phyloP scores from a whole-genome alignment of 768 basidiomycete genomes.

The Lentinula edodes region DNA sequence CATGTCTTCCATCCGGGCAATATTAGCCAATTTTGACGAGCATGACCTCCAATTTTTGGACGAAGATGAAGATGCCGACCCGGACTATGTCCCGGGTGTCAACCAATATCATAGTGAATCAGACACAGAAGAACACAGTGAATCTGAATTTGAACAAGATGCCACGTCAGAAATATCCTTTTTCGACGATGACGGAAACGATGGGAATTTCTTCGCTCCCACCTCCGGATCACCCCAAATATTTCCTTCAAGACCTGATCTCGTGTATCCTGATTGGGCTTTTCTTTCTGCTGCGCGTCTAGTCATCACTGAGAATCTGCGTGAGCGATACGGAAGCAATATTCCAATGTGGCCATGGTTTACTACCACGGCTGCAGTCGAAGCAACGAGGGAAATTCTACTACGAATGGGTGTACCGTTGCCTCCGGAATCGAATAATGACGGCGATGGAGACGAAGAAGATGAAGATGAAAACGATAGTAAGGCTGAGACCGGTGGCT shows the following conservation, averaged over 20 bases:
- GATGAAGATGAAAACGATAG: not conserved
- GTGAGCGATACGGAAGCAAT: not conserved
- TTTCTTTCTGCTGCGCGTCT: slow-evolving; percentile 47
- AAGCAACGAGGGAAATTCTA: slow-evolving; percentile 2
- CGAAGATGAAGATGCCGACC: slow-evolving; percentile 10
- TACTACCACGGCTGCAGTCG: not conserved
- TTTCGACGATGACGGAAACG: slow-evolving; percentile 7
- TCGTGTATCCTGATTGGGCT: slow-evolving; percentile 42
- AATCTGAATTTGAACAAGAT: slow-evolving; percentile 15
- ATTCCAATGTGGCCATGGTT: slow-evolving; percentile 6
- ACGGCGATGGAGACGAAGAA: not conserved
- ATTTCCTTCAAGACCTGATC: slow-evolving; percentile 17
- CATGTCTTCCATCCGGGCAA: not conserved
- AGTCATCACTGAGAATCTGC: slow-evolving; percentile 46
- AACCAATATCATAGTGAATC: not conserved
- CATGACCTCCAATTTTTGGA: slow-evolving; percentile 9
- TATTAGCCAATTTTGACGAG: not conserved
- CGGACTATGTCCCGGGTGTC: slow-evolving; percentile 6
- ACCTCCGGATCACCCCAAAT: not conserved
- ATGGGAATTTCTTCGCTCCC: not conserved
- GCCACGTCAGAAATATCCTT: not conserved
- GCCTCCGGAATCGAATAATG: not conserved
- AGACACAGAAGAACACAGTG: not conserved
- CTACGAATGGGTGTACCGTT: slow-evolving; percentile 1
- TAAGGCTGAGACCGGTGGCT: not conserved